A percentile compares a stretch with the other conserved stretches of the same genome.
Conservation (phyloP, 768 basidiomycete genomes). For the Phlegmacium glaucopus region DNA sequence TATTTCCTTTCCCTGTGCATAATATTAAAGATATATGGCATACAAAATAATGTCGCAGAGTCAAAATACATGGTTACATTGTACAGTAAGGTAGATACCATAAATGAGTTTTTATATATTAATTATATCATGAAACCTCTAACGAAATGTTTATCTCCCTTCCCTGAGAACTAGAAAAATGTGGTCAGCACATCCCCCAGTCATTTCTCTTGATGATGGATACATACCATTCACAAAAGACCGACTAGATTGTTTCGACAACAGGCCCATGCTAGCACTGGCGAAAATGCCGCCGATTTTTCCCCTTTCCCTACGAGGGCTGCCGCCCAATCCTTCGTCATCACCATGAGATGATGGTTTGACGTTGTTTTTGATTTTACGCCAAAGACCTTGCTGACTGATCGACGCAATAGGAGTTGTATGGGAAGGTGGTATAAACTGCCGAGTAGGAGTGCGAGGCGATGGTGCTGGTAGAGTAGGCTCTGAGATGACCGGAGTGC, state of each 20-base stretch:
- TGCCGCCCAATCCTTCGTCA: background rate
- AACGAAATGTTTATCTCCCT: background rate
- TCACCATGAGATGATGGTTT: conserved; percentile 16
- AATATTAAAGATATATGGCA: too few relatives aligned
- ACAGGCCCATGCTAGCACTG: conserved; percentile 14
- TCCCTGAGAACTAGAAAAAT: background rate
- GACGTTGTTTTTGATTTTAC: conserved; percentile 32
- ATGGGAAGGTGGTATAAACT: conserved; percentile 4
- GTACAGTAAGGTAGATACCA: too few relatives aligned
- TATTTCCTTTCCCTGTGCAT: too few relatives aligned
- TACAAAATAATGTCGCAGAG: too few relatives aligned
- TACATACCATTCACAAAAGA: conserved; percentile 7
- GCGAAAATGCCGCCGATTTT: conserved; percentile 17
- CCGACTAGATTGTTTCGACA: conserved; percentile 13
- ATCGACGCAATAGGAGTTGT: conserved; percentile 4
- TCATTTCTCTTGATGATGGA: background rate
- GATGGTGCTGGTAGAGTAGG: background rate
- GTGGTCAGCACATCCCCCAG: background rate
- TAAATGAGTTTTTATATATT: too few relatives aligned
- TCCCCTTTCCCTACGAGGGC: conserved; percentile 13
- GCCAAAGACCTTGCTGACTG: conserved; percentile 30
- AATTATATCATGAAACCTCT: too few relatives aligned
- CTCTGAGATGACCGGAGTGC: background rate
- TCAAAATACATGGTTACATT: too few relatives aligned
- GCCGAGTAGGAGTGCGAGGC: background rate